These are phyloP conservation scores for Cylindrodendrum hubeiense DNA, from an alignment of 2,329 filamentous ascomycete genomes.

Conservation along the genomic window DNA sequence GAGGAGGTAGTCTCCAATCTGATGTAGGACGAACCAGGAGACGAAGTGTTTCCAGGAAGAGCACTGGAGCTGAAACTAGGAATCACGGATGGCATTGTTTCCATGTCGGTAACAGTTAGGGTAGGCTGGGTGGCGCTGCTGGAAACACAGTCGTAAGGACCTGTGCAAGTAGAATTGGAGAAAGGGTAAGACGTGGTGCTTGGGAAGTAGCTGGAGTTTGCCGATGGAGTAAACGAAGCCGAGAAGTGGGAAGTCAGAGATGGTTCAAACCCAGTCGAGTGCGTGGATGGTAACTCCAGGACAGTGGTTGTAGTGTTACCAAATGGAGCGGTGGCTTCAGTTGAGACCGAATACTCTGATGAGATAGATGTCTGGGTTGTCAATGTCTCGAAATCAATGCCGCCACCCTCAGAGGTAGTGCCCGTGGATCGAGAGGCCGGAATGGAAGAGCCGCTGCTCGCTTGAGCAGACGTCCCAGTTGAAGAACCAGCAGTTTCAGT, in stretches of 20 bases:
- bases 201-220: neutral
- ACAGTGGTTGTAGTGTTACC: neutral
- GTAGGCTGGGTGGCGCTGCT: conserved; percentile 13
- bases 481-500: conserved; percentile 28
- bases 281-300: neutral
- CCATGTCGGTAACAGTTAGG: conserved; percentile 27
- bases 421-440: neutral
- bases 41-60: conserved; percentile 15
- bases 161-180: conserved; percentile 14
- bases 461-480: conserved; percentile 8
- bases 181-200: conserved; percentile 1
- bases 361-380: neutral
- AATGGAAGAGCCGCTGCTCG: neutral
- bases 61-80: conserved; percentile 34
- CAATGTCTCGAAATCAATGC: neutral
- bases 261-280: neutral
- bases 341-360: neutral
- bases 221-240: neutral
- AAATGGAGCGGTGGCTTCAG: neutral
- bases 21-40: neutral
- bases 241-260: neutral
- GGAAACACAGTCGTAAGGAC: conserved; percentile 33
- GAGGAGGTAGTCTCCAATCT: neutral
- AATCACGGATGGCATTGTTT: conserved; percentile 38
- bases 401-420: neutral